Base-by-base conservation (phyloP, 345 rosid genomes). In the Murraya koenigii region DNA sequence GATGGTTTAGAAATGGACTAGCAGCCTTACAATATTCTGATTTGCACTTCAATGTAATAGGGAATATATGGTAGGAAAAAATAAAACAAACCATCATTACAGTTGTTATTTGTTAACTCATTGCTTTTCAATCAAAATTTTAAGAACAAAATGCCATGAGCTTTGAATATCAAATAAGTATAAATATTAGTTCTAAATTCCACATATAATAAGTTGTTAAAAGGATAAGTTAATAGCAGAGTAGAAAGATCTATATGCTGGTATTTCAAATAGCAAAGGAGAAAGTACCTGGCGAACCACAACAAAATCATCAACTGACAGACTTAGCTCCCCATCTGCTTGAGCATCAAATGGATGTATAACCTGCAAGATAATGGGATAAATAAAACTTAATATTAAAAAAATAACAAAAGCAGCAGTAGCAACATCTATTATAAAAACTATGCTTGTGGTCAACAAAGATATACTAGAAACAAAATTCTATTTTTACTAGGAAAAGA, bases 291-390 rank as follows among this genome's bases (percentile, higher is more conserved):
- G 91, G 75, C 90, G 89, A 71, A 95, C 94, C 79, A 91, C 86
- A 35, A 95, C 96, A 78, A 85, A 92, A 70, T 93, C 97, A 80
- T 87, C 96, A 32, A 93, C 83, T 2, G 85, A 87, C 3, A 95
- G 90, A 78, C 90, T 91, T 26, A 95, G 76, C 82, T 95, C 98
- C 32, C 97, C 98, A 41, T 87, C 93, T 3, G 97, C 90, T 85
- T 93, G 90, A 49, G 98, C 97, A 81, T 95, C 98, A 66, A 95
- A 95, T 55, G 96, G 87, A 84, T 95, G 99, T 56, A 93, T 84
- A 72, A 90, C 99, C 98, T 95, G 82, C 36, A 66, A 60, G 26
- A 17, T 15, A 26, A 41, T 69, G 22, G 49, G 36, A 30, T 30
- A 32, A 35, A 17, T 56, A 47, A 69, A 32, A 13, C 13, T 32